phyloP scores from a whole-genome alignment of 2,329 filamentous ascomycete species.

The Cadophora sp. region DNA sequence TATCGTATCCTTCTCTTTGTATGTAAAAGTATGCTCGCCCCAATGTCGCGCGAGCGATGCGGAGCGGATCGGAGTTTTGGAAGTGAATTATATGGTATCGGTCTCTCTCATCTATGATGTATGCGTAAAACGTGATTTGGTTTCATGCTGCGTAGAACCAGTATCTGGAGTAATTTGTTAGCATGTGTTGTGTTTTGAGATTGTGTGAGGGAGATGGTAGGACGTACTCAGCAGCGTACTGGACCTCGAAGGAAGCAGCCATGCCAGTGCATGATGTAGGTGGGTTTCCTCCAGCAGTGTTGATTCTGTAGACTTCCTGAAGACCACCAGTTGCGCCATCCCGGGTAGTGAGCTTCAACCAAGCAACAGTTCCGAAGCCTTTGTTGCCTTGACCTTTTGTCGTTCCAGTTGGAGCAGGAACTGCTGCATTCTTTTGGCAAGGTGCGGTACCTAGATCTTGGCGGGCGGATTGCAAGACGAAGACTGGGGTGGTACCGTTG shows the following conservation, averaged over 20 bases:
- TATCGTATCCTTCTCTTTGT: not conserved
- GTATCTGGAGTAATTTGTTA: conserved; percentile 36
- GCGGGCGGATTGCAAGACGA: conserved; percentile 71
- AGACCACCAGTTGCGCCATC: conserved; percentile 65
- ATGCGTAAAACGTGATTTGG: not conserved
- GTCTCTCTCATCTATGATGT: not conserved
- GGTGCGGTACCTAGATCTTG: conserved; percentile 64
- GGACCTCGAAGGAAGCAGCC: conserved; percentile 69
- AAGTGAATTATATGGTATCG: conserved; percentile 19
- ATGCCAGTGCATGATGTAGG: conserved; percentile 75
- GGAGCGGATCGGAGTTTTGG: not conserved
- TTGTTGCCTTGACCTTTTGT: conserved; percentile 60
- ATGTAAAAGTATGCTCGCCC: not conserved
- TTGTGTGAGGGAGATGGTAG: conserved; percentile 41
- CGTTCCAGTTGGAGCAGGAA: conserved; percentile 67
- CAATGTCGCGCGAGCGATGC: conserved; percentile 6
- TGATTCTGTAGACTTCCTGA: conserved; percentile 80
- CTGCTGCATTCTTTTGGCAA: conserved; percentile 66
- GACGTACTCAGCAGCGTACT: conserved; percentile 86
- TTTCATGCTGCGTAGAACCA: conserved; percentile 40
- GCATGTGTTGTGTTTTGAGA: conserved; percentile 9
- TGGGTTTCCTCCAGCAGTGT: conserved; percentile 81
- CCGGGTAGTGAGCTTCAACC: conserved; percentile 73
- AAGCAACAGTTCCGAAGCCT: conserved; percentile 75
- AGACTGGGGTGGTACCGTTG: conserved; percentile 74